These are phyloP conservation scores for Ophiosphaerella narmari DNA, from an alignment of 2,329 filamentous ascomycete genomes.

Conservation along the genomic window DNA sequence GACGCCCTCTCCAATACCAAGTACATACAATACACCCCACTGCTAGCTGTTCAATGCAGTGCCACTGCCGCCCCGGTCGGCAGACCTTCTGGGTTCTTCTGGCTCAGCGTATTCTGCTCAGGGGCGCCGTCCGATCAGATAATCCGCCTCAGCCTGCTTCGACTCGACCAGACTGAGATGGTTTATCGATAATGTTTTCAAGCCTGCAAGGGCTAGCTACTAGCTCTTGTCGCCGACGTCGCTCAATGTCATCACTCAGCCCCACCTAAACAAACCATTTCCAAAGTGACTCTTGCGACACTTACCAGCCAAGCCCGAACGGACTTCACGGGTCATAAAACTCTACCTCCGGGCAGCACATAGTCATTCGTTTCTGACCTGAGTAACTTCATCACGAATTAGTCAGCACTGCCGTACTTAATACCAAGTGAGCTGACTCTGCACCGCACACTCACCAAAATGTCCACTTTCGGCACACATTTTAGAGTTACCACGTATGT, in stretches of 20 bases:
- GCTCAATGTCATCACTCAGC: constrained; percentile 19
- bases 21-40: background rate
- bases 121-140: too few relatives aligned
- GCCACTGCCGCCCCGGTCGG: too few relatives aligned
- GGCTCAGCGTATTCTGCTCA: too few relatives aligned
- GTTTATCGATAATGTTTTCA: background rate
- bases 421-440: constrained; percentile 4
- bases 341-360: too few relatives aligned
- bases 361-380: too few relatives aligned
- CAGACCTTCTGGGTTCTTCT: too few relatives aligned
- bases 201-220: background rate
- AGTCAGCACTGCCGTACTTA: too few relatives aligned
- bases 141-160: too few relatives aligned
- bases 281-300: constrained; percentile 24
- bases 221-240: constrained; percentile 8
- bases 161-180: too few relatives aligned
- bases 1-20: constrained; percentile 1
- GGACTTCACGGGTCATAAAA: background rate
- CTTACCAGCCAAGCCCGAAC: constrained; percentile 15
- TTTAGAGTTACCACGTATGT: constrained; percentile 82
- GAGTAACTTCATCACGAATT: too few relatives aligned
- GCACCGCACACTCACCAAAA: constrained; percentile 15
- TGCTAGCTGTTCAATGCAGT: too few relatives aligned
- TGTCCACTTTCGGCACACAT: constrained; percentile 80
- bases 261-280: constrained; percentile 29